A percentile compares a stretch with the other conserved stretches of the same genome.
Conservation (phyloP, 768 basidiomycete genomes). For the Leccinellum luteum region DNA sequence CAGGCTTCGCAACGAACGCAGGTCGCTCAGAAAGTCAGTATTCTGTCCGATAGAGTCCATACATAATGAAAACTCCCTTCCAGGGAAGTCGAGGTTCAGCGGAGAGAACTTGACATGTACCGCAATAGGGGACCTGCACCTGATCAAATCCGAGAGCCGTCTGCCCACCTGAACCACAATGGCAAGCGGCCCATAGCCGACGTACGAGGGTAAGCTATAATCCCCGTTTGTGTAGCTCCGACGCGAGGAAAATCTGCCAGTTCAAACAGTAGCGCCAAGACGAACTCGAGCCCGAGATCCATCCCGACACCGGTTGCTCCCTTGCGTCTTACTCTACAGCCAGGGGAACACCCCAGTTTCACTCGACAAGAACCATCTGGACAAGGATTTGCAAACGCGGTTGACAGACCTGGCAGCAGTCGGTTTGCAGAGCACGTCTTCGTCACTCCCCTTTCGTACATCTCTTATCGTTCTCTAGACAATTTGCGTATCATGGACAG, state of each 20-base stretch:
- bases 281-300: constrained; percentile 62
- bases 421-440: constrained; percentile 47
- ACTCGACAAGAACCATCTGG: constrained; percentile 25
- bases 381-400: constrained; percentile 9
- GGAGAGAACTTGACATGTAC: constrained; percentile 47
- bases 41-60: neutral
- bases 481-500: constrained; percentile 63
- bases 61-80: constrained; percentile 2
- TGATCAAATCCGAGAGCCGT: constrained; percentile 31
- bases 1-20: constrained; percentile 38
- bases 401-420: constrained; percentile 48
- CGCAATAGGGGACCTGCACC: constrained; percentile 34
- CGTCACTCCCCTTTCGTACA: constrained; percentile 5
- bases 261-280: constrained; percentile 24
- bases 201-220: constrained; percentile 38
- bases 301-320: constrained; percentile 55
- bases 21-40: constrained; percentile 52
- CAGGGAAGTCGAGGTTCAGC: constrained; percentile 52
- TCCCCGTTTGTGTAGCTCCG: neutral
- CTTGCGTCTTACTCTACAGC: constrained; percentile 65
- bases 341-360: constrained; percentile 46
- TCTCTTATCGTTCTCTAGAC: constrained; percentile 40
- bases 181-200: constrained; percentile 63
- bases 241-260: constrained; percentile 7
- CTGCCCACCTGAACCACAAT: constrained; percentile 48